Evolutionary conservation across 257 asterid genomes (phyloP).

Genomic region (Lavandula angustifolia): DNA sequence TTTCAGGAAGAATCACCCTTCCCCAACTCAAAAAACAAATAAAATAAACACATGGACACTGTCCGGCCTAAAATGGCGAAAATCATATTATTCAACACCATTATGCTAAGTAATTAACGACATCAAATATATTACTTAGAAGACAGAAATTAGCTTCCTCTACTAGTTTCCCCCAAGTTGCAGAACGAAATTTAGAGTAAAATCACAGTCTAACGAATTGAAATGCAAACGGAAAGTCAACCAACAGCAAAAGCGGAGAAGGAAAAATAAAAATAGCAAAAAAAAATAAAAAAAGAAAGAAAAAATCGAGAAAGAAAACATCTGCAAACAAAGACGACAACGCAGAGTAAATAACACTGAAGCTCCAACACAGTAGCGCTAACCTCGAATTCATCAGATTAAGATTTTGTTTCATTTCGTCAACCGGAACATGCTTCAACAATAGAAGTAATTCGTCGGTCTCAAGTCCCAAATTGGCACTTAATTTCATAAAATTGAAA

Average conservation of each 20-base stretch:
- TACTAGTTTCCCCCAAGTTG: constrained; percentile 4
- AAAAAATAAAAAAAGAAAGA: neutral
- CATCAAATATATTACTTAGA: no score
- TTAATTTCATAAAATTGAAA: constrained; percentile 12
- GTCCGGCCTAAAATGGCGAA: neutral
- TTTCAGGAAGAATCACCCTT: no score
- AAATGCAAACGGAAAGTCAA: neutral
- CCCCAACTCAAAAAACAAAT: no score
- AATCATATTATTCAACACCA: constrained; percentile 3
- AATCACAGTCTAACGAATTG: neutral
- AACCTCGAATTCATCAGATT: constrained; percentile 4
- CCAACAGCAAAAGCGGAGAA: neutral
- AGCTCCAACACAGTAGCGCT: neutral
- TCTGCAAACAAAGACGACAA: neutral
- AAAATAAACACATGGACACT: neutral
- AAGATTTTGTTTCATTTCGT: neutral
- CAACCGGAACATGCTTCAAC: constrained; percentile 2
- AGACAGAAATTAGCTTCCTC: neutral
- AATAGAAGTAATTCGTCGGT: neutral
- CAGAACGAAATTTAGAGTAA: neutral
- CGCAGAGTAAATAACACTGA: constrained; percentile 13
- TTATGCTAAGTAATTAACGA: neutral
- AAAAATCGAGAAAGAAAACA: neutral
- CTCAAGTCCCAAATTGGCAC: constrained; percentile 11
- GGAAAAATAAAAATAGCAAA: neutral